Evolutionary conservation across 2,329 filamentous ascomycete genomes (phyloP).

Genomic region (Aspergillus tanneri): DNA sequence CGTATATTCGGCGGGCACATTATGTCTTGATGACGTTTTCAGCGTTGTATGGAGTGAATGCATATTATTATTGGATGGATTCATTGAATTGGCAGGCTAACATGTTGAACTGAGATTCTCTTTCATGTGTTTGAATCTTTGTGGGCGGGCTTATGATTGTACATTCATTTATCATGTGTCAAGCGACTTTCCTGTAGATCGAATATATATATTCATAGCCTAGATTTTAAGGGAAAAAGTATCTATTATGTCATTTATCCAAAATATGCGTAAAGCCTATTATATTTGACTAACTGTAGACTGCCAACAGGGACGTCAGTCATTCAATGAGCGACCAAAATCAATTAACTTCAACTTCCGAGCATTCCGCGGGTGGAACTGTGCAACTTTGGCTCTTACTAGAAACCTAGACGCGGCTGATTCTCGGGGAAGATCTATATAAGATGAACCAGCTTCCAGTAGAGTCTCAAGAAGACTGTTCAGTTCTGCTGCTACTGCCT

Average conservation of each 20-base stretch:
- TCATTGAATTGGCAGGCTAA: constrained; percentile 21
- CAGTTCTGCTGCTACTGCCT: constrained; percentile 50
- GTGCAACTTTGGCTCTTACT: constrained; percentile 55
- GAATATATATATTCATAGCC: too few species aligned
- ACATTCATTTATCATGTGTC: background rate
- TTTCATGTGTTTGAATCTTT: background rate
- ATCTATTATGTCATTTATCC: too few species aligned
- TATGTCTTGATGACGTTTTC: constrained; percentile 11
- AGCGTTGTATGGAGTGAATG: constrained; percentile 7
- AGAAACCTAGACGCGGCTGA: constrained; percentile 55
- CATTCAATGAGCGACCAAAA: constrained; percentile 46
- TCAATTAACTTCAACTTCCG: constrained; percentile 53
- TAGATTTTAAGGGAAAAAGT: too few species aligned
- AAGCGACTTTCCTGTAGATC: background rate
- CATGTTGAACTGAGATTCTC: constrained; percentile 5
- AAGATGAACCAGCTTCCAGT: constrained; percentile 48
- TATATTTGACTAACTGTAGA: too few species aligned
- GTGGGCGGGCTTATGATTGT: background rate
- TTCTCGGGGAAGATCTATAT: constrained; percentile 51
- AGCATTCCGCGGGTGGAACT: constrained; percentile 57
- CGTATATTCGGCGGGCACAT: background rate
- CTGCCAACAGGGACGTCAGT: constrained; percentile 24
- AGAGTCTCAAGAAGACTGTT: constrained; percentile 49
- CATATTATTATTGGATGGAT: constrained; percentile 4
- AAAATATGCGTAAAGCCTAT: too few species aligned